Percentiles rank a stretch among this genome's conserved stretches.
Conservation (phyloP, 352 stramenopile genomes). For the Pelagophyceae sp. region DNA sequence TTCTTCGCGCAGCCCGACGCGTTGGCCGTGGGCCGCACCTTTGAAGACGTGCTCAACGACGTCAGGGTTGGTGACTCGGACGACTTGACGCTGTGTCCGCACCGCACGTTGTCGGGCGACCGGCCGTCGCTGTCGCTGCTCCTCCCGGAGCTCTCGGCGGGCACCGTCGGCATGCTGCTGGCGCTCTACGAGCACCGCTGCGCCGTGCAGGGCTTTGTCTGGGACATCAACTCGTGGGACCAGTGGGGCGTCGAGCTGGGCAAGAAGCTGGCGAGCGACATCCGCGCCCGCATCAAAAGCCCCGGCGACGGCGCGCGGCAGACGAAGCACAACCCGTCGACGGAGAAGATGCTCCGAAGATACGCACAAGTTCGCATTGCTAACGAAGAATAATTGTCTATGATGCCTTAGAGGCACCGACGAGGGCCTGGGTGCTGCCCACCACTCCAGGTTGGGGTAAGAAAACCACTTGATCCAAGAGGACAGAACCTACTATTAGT, state of each 20-base stretch:
- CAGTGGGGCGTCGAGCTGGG: slow-evolving; percentile 96
- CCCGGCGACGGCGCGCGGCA: neutral
- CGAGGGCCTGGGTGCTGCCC: too few relatives aligned
- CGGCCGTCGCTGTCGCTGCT: slow-evolving; percentile 89
- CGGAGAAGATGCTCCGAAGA: neutral
- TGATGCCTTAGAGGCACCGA: too few relatives aligned
- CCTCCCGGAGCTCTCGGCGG: slow-evolving; percentile 88
- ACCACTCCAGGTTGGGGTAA: too few relatives aligned
- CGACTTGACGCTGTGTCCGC: slow-evolving; percentile 41
- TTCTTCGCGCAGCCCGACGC: slow-evolving; percentile 98
- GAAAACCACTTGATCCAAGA: too few relatives aligned
- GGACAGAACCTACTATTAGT: too few relatives aligned
- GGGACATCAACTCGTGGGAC: slow-evolving; percentile 96
- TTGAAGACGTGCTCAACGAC: slow-evolving; percentile 80
- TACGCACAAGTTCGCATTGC: too few relatives aligned
- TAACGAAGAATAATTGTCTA: too few relatives aligned
- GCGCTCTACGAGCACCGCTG: slow-evolving; percentile 96
- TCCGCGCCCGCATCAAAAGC: slow-evolving; percentile 43
- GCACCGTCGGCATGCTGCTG: slow-evolving; percentile 87
- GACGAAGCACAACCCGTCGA: neutral
- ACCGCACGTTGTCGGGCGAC: slow-evolving; percentile 86
- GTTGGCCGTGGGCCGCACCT: slow-evolving; percentile 86
- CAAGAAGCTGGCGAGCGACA: slow-evolving; percentile 90
- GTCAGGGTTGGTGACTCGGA: slow-evolving; percentile 69
- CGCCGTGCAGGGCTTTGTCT: slow-evolving; percentile 92